Conservation (phyloP, 176 grass and related monocot species). For the Lolium perenne region DNA sequence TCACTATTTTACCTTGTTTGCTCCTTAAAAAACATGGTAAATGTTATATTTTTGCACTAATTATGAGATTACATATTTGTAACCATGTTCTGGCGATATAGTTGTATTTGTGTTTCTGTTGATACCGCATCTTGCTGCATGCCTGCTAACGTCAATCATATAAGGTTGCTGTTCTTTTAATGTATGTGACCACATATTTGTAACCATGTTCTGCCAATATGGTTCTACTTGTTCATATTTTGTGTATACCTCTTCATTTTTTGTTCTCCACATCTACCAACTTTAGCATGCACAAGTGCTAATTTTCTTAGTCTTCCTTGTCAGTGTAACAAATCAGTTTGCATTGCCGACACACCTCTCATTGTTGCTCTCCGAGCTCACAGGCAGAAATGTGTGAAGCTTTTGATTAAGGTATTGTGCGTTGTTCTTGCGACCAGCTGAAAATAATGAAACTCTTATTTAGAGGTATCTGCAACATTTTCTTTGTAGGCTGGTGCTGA, state of each 20-base stretch:
- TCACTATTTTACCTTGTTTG: background rate
- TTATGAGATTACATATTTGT: background rate
- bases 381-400: constrained; percentile 34
- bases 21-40: background rate
- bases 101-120: background rate
- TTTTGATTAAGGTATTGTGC: constrained; percentile 32
- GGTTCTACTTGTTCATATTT: background rate
- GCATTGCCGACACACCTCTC: constrained; percentile 33
- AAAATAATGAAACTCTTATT: constrained; percentile 20
- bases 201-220: background rate
- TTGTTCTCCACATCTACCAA: background rate
- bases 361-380: background rate
- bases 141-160: background rate
- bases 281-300: background rate
- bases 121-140: background rate
- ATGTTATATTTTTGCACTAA: background rate
- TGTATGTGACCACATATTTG: background rate
- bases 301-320: constrained; percentile 24
- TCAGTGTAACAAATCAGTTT: constrained; percentile 31
- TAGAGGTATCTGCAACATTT: constrained; percentile 3
- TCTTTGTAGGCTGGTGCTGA: constrained; percentile 50
- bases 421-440: background rate
- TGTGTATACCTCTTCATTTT: background rate
- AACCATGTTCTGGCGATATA: background rate
- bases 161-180: constrained; percentile 10